Base-by-base conservation (phyloP, 1,284 basidiomycete species). In the Cryptococcus sp. region DNA sequence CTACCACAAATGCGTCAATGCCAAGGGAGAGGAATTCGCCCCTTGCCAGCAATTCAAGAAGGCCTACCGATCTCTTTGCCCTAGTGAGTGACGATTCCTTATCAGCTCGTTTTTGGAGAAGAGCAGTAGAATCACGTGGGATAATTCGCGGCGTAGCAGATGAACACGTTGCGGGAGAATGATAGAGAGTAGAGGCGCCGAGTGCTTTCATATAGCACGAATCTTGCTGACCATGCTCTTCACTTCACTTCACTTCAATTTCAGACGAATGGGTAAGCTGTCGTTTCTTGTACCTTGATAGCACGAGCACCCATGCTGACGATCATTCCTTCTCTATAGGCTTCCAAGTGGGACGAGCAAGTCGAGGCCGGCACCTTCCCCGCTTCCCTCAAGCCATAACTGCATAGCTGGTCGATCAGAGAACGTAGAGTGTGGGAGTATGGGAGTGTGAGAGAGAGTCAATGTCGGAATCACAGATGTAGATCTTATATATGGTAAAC, bases 41-140 rank as follows among this genome's bases (percentile, higher is more conserved):
- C 93, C 96, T 10, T 99, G 96, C 89, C 93, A 95, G 83, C 93
- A 97, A 82, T 99, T 99, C 88, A 92, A 90, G 84, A 87, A 88
- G 77, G 91, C 92, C 40, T 99, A 93, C 85, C 85, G 92, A 83
- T 93, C 94, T 54, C 86, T 99, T 64, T 99, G 96, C 83, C 96
- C 96, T 65, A 98, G 93, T 96, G 73, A 79, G 92, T 88, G 16
- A 55, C 50, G 54, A 17, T 53, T 48, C 54, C 45, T n/a, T n/a
- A n/a, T n/a, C n/a, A n/a, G n/a, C n/a, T n/a, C n/a, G n/a, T 46
- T 58, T n/a, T 46, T 30, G n/a, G n/a, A n/a, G n/a, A n/a, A n/a
- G n/a, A n/a, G n/a, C n/a, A n/a, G n/a, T n/a, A n/a, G n/a, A n/a
- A n/a, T n/a, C n/a, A n/a, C n/a, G n/a, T n/a, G n/a, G n/a, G n/a